Evolutionary conservation across 192 early-diverging fungal species (phyloP).

Genomic region (Chytriomyces sp.): DNA sequence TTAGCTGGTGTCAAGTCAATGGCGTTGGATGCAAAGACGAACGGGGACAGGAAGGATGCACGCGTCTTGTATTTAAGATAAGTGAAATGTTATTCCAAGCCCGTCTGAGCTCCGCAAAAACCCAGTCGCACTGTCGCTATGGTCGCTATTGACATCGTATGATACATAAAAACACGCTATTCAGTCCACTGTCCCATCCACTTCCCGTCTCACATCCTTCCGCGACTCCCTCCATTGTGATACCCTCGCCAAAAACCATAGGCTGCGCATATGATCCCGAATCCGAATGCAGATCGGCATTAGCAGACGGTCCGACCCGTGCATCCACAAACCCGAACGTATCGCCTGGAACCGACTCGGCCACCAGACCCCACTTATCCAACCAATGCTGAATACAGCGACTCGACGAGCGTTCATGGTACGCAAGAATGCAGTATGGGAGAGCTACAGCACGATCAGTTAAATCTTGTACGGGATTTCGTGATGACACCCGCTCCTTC

Average conservation of each 20-base stretch:
- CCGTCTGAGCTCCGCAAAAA: too few relatives aligned
- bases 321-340: constrained; percentile 3
- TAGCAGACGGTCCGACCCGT: not conserved
- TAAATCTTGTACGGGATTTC: too few relatives aligned
- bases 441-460: constrained; percentile 2
- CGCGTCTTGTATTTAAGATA: too few relatives aligned
- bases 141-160: too few relatives aligned
- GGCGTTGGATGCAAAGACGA: constrained; percentile 52
- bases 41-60: not conserved
- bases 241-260: not conserved
- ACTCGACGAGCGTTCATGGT: constrained; percentile 72
- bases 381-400: constrained; percentile 65
- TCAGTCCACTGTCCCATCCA: constrained; percentile 2
- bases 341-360: not conserved
- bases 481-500: not conserved
- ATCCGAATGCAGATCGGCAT: not conserved
- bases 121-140: too few relatives aligned
- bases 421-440: constrained; percentile 67
- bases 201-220: not conserved
- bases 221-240: not conserved
- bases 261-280: not conserved
- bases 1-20: constrained; percentile 55
- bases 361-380: constrained; percentile 58
- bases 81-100: too few relatives aligned
- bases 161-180: constrained; percentile 4